Conservation (phyloP, 106 monocot genomes). For the Hemerocallis citrina region DNA sequence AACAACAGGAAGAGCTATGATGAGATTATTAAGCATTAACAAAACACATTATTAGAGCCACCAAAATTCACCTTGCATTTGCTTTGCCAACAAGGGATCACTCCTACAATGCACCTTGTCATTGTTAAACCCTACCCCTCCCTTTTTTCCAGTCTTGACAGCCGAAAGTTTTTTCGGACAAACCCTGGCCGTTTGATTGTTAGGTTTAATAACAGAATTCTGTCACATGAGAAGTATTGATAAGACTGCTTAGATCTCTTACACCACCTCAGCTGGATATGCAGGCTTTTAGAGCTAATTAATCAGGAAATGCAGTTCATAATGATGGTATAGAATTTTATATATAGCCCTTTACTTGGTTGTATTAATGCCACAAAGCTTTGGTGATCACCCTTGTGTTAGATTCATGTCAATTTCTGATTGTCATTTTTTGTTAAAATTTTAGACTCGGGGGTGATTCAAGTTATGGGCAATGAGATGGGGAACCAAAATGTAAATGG, state of each 20-base stretch:
- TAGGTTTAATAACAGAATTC: too few relatives aligned
- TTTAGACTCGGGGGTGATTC: constrained; percentile 4
- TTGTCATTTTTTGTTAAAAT: not conserved
- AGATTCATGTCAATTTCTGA: not conserved
- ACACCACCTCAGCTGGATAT: not conserved
- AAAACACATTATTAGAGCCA: not conserved
- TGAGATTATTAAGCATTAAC: not conserved
- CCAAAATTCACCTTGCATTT: not conserved
- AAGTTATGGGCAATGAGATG: constrained; percentile 20
- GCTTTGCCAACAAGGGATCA: not conserved
- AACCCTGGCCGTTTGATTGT: too few relatives aligned
- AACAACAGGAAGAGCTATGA: constrained; percentile 3
- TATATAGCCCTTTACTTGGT: not conserved
- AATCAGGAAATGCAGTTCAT: constrained; percentile 2
- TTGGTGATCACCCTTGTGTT: not conserved
- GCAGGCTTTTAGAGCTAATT: constrained; percentile 9
- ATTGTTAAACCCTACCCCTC: not conserved
- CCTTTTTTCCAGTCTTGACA: too few relatives aligned
- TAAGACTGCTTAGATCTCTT: not conserved
- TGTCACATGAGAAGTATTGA: not conserved
- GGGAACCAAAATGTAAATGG: constrained; percentile 13
- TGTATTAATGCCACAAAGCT: constrained; percentile 1
- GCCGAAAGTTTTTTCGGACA: not conserved
- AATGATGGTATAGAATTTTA: constrained; percentile 13
- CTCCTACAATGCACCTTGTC: not conserved